Evolutionary conservation across 768 basidiomycete species (phyloP).

Genomic region (Mycena alexandri): DNA sequence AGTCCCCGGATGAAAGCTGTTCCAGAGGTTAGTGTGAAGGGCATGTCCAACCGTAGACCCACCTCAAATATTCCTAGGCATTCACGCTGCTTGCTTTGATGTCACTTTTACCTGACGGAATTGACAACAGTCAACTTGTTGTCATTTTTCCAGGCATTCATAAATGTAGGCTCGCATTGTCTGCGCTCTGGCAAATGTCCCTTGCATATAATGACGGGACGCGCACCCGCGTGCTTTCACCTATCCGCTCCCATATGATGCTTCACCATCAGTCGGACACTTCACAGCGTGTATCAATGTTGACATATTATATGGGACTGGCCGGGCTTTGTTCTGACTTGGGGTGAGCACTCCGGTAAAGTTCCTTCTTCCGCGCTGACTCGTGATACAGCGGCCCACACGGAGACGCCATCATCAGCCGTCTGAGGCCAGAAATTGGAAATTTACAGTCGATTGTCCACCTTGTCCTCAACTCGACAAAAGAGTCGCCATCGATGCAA

Average conservation of each 20-base stretch:
- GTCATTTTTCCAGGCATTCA: slow-evolving; percentile 29
- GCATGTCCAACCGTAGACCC: not conserved
- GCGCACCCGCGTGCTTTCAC: slow-evolving; percentile 39
- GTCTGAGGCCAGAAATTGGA: slow-evolving; percentile 34
- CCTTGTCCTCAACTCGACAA: slow-evolving; percentile 31
- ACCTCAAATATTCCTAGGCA: slow-evolving; percentile 24
- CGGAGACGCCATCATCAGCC: slow-evolving; percentile 35
- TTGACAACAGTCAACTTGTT: slow-evolving; percentile 31
- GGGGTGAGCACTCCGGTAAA: slow-evolving; percentile 16
- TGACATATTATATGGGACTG: slow-evolving; percentile 39
- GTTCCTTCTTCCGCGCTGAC: not conserved
- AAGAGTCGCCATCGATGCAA: slow-evolving; percentile 15
- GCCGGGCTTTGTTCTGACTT: slow-evolving; percentile 33
- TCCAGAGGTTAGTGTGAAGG: slow-evolving; percentile 26
- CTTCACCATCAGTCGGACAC: slow-evolving; percentile 34
- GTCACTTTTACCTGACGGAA: slow-evolving; percentile 40
- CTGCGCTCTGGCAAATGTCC: slow-evolving; percentile 35
- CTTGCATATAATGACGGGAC: slow-evolving; percentile 36
- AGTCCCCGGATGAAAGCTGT: slow-evolving; percentile 38
- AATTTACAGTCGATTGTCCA: slow-evolving; percentile 36
- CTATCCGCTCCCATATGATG: slow-evolving; percentile 39
- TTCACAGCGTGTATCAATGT: slow-evolving; percentile 25
- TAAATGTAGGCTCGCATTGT: slow-evolving; percentile 23
- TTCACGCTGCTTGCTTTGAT: slow-evolving; percentile 34
- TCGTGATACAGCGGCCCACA: slow-evolving; percentile 32